A percentile compares a stretch with the other conserved stretches of the same genome.
Conservation (phyloP, 2,329 filamentous ascomycete species). For the Xylariaceae sp. region DNA sequence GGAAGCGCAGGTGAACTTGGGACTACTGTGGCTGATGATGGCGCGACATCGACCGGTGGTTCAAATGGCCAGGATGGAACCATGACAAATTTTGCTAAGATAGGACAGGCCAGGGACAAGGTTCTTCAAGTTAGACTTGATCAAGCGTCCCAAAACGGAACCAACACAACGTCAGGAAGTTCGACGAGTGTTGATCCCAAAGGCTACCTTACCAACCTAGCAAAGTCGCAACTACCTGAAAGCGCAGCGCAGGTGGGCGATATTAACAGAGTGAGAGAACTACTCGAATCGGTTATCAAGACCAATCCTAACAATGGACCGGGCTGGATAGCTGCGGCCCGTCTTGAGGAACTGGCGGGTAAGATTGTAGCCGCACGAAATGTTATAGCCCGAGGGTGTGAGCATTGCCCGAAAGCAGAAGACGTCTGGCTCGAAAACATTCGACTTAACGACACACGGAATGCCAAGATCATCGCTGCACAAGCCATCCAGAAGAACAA, state of each 20-base stretch:
- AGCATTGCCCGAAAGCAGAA: constrained; percentile 90
- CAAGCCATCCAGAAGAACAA: constrained; percentile 92
- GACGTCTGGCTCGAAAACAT: constrained; percentile 98
- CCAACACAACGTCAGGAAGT: constrained; percentile 72
- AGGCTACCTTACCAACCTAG: constrained; percentile 91
- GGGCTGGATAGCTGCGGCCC: constrained; percentile 92
- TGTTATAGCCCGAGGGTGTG: constrained; percentile 84
- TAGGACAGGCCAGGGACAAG: constrained; percentile 93
- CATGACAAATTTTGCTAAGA: constrained; percentile 97
- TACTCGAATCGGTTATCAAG: constrained; percentile 96
- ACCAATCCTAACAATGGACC: constrained; percentile 94
- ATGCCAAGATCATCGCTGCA: constrained; percentile 93
- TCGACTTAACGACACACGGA: constrained; percentile 85
- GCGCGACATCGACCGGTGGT: constrained; percentile 49
- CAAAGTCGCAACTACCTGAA: constrained; percentile 77
- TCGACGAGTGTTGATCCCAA: constrained; percentile 92
- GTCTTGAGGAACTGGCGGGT: constrained; percentile 89
- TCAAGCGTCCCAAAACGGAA: constrained; percentile 75
- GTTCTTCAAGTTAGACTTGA: constrained; percentile 93
- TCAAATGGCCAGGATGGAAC: constrained; percentile 71
- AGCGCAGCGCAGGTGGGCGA: constrained; percentile 87
- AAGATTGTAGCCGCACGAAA: constrained; percentile 88
- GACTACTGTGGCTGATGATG: constrained; percentile 86
- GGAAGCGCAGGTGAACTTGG: constrained; percentile 80
- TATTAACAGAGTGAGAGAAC: constrained; percentile 87